These are phyloP conservation scores for Calonectria hawksworthii DNA, from an alignment of 2,329 filamentous ascomycete genomes.

Conservation along the genomic window DNA sequence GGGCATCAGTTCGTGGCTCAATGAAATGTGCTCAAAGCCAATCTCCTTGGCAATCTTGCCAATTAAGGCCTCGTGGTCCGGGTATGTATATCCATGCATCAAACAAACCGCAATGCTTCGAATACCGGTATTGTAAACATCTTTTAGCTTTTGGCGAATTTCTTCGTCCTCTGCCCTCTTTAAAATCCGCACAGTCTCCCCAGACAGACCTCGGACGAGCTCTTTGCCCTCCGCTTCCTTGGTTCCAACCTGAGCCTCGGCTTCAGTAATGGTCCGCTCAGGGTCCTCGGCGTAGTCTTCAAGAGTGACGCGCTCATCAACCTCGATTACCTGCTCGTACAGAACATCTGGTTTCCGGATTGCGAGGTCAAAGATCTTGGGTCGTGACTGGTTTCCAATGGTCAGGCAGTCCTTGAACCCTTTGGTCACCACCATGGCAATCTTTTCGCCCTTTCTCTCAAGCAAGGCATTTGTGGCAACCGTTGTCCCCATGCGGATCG, in stretches of 20 bases:
- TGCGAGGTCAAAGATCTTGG: conserved; percentile 91
- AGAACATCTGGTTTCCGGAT: conserved; percentile 90
- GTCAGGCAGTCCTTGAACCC: conserved; percentile 90
- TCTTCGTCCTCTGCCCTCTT: conserved; percentile 68
- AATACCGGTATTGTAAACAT: conserved; percentile 76
- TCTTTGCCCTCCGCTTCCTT: conserved; percentile 64
- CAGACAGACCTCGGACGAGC: conserved; percentile 77
- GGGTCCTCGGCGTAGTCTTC: conserved; percentile 95
- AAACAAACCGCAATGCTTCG: conserved; percentile 89
- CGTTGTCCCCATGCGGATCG: conserved; percentile 95
- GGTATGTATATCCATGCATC: conserved; percentile 94
- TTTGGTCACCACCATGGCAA: conserved; percentile 87
- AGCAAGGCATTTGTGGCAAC: conserved; percentile 93
- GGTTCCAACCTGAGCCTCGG: conserved; percentile 66
- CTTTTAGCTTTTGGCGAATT: conserved; percentile 71
- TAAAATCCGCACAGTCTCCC: conserved; percentile 78
- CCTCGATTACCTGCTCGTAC: conserved; percentile 88
- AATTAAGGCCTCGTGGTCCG: conserved; percentile 84
- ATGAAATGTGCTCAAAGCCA: conserved; percentile 81
- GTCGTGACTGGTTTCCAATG: conserved; percentile 92
- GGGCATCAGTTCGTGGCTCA: conserved; percentile 56
- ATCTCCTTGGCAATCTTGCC: conserved; percentile 83
- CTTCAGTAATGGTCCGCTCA: conserved; percentile 67
- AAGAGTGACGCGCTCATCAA: conserved; percentile 90
- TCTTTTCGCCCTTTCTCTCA: conserved; percentile 90